Evolutionary conservation across 257 asterid species (phyloP), one percentile per base, ranked within the genome.

Genomic region (Solanum habrochaites): DNA sequence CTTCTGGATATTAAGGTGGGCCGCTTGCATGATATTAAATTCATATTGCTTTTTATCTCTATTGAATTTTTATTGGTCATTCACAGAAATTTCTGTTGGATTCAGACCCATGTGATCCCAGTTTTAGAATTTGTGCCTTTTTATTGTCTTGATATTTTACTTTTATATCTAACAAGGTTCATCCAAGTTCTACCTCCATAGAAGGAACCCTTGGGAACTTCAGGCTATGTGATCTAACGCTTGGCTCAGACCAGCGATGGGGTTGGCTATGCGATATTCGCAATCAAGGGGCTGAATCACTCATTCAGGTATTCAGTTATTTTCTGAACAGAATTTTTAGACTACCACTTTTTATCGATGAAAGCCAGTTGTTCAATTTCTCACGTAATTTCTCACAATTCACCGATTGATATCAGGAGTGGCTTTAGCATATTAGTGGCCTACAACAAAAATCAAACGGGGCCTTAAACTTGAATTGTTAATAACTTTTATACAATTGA

Each of bases 191-290:
- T 20, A 92, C 85, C 83, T 92, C 97, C 85, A 91, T 97, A 86
- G 98, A 93, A 88, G 95, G 99, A 77, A 91, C 97, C 67, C 87
- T 97, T 86, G 99, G 99, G 88, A 97, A 97, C 94, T 91, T 97
- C 87, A 93, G 99, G 94, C 85, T 97, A 82, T 88, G 96, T 85
- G 99, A 97, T 90, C 96, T 94, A 25, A 93, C 98, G 40, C 98
- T 94, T 85, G 97, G 95, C 87, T 88, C 95, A 52, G 94, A 94
- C 90, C 94, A 92, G 92, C 89, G 92, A 88, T 97, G 99, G 99
- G 96, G 98, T 58, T 96, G 98, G 98, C 98, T 97, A 85, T 97
- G 99, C 91, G 99, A 97, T 90, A 91, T 96, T 91, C 98, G 99
- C 86, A 92, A 94, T 92, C 98, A 93, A 93, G 98, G 94, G 87